Base-by-base conservation (phyloP, 768 basidiomycete genomes). In the Lactifluus echinatus region DNA sequence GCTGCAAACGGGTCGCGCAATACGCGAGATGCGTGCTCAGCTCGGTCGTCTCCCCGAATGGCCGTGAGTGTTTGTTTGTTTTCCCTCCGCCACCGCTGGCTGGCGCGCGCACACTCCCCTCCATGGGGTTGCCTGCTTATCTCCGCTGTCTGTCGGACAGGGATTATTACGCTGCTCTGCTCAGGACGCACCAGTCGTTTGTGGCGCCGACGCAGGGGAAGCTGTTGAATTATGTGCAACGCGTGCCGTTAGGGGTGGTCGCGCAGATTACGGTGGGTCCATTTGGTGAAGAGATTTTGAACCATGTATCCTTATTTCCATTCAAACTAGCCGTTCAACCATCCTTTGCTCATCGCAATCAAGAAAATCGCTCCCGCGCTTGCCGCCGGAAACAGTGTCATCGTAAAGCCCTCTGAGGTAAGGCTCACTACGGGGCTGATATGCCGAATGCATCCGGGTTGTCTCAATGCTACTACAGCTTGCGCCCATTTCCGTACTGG, bases 361-460 rank as follows among this genome's bases (percentile, higher is more conserved):
- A 93, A 93, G 75, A 93, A 93, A 71, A 85, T 93, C 53, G 87
- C 85, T 0, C 88, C 88, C 5, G 89, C 88, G 1, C 73, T 93
- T 26, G 90, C 90, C 43, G 87, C 89, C 8, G 90, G 89, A 4
- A 92, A 91, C 65, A 84, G 83, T 51, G 84, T 93, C 46, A 76
- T 92, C 49, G 82, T 91, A 19, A 92, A 91, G 64, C 87, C 89
- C 1, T 89, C 88, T 43, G 87, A 91, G 74, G 84, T 83, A 50
- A 36, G 8, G 15, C 7, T 19, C 6, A 50, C 67, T 60, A 17
- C 34, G 39, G 28, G 21, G 8, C 28, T 19, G 2, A 23, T 43
- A 19, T 2, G 11, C 24, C 12, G 8, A 26, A 14, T 39, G 29
- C 34, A 4, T 17, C 36, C 26, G 23, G 24, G 4, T 40, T 24